Evolutionary conservation across 352 stramenopile species (phyloP).

Genomic region (Globisporangium solare): DNA sequence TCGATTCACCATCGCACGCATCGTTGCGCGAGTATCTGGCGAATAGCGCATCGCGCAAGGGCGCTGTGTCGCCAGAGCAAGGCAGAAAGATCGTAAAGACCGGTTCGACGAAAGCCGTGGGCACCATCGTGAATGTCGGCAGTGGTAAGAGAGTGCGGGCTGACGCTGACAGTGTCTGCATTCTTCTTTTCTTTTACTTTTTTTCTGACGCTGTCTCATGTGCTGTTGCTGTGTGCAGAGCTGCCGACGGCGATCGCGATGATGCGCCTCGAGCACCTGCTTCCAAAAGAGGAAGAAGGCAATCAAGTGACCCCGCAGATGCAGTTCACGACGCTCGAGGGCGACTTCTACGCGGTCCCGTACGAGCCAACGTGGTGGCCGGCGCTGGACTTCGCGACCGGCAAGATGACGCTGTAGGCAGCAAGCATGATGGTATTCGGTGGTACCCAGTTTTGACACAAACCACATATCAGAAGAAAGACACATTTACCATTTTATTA

Average conservation of each 20-base stretch:
- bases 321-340: constrained; percentile 63
- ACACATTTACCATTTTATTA: too few relatives aligned
- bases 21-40: constrained; percentile 44
- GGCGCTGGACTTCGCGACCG: constrained; percentile 55
- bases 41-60: constrained; percentile 23
- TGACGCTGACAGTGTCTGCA: neutral
- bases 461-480: too few relatives aligned
- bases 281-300: constrained; percentile 31
- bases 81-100: constrained; percentile 50
- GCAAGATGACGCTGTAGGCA: constrained; percentile 64
- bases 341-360: constrained; percentile 60
- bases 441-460: too few relatives aligned
- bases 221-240: constrained; percentile 9
- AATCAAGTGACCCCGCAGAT: constrained; percentile 30
- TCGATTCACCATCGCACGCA: constrained; percentile 33
- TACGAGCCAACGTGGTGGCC: constrained; percentile 79
- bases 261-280: constrained; percentile 70
- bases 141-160: constrained; percentile 18
- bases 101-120: constrained; percentile 54
- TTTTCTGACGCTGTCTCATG: neutral
- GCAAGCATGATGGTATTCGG: too few relatives aligned
- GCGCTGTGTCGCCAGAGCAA: constrained; percentile 18
- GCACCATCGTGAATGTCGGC: constrained; percentile 43
- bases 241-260: constrained; percentile 59
- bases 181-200: neutral